A percentile compares a stretch with the other conserved stretches of the same genome.
These are phyloP conservation scores for Annona cherimola DNA, from an alignment of 164 flowering plant genomes.

Conservation along the genomic window DNA sequence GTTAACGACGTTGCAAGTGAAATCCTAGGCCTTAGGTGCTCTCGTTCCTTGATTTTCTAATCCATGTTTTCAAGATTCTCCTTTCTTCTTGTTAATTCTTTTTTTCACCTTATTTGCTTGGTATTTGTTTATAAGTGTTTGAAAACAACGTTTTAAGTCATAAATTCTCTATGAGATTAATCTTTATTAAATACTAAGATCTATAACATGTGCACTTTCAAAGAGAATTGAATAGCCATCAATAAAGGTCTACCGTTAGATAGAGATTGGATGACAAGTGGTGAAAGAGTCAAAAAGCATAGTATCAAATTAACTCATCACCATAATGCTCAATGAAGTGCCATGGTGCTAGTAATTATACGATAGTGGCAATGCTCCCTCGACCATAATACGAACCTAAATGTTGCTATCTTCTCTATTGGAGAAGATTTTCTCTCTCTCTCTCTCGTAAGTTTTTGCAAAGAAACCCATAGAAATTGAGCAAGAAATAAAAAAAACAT, in stretches of 20 bases:
- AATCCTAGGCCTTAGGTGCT: too few species aligned
- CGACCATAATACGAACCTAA: not conserved
- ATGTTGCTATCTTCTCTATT: not conserved
- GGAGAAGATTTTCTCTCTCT: not conserved
- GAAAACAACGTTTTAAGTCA: too few species aligned
- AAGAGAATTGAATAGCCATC: conserved; percentile 44
- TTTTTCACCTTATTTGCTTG: too few species aligned
- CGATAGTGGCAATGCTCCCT: not conserved
- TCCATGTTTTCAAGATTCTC: too few species aligned
- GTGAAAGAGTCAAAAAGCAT: conserved; percentile 89
- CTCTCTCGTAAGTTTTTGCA: not conserved
- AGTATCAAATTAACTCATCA: conserved; percentile 67
- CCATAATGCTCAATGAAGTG: not conserved
- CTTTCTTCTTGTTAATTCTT: too few species aligned
- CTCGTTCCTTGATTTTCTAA: too few species aligned
- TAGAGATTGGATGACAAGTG: conserved; percentile 96
- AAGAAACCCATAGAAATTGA: not conserved
- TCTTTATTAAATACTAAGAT: too few species aligned
- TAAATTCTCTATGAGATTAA: too few species aligned
- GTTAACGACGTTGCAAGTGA: too few species aligned
- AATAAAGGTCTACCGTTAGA: conserved; percentile 83
- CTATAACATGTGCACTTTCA: too few species aligned
- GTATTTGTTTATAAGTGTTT: too few species aligned
- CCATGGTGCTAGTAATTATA: not conserved
- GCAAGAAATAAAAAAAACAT: too few species aligned